Base-by-base conservation (phyloP, 2,329 filamentous ascomycete species). In the Scolecobasidium constrictum region DNA sequence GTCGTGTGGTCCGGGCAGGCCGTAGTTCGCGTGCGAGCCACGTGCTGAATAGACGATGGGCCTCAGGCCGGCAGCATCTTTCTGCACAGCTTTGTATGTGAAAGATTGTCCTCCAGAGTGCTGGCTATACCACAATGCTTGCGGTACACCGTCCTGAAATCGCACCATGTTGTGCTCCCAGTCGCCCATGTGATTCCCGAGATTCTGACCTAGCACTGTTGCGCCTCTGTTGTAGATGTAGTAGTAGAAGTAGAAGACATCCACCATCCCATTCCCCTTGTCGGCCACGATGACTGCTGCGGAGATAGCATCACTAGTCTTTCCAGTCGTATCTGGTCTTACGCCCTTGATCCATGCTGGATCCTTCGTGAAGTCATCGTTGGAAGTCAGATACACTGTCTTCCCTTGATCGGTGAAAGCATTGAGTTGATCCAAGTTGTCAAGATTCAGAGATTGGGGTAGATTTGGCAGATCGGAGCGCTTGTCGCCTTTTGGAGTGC, bases 101-200 rank as follows among this genome's bases (percentile, higher is more conserved):
- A 81, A 82, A 1, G 78, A 78, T 56, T 82, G 65, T 4, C 79
- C 79, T 47, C 69, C 67, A 21, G 65, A 58, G 54, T 83, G 79
- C 53, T 82, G 78, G 41, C 69, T 75, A 53, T 70, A 81, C 75
- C 77, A 83, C 11, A 82, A 55, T 1, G 67, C 63, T 47, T 68
- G 56, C 1, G 78, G 78, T 1, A 52, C 48, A 7, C 73, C 73
- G 42, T 78, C 64, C 13, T 63, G 40, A 56, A 83, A 83, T 9
- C 78, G 75, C 22, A 83, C 64, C 75, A 80, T 79, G 43, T 72
- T 77, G 55, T 81, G 77, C 53, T 81, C 77, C 69, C 75, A 78
- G 53, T 79, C 76, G 6, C 78, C 78, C 21, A 83, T 71, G 54
- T 83, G 78, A 53, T 78, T 69, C 9, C 64, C 65, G 35, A 75